These are phyloP conservation scores for Spiromastix sp. DNA, from an alignment of 2,329 filamentous ascomycete species.

Conservation along the genomic window DNA sequence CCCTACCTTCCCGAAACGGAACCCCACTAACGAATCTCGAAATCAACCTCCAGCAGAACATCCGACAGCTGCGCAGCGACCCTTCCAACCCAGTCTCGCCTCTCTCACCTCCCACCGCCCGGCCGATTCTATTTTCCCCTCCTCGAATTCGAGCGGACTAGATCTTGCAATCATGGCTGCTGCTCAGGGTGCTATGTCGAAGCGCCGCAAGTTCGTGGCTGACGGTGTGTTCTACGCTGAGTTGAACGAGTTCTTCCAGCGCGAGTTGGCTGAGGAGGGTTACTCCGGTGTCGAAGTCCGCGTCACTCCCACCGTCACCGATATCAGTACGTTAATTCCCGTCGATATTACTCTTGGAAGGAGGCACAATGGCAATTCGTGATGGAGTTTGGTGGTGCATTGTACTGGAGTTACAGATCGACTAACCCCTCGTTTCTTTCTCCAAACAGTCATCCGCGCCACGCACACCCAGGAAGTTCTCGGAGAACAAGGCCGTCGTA, in stretches of 20 bases:
- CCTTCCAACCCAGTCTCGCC: conserved; percentile 6
- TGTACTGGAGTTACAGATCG: too few species aligned
- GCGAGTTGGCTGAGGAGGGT: conserved; percentile 98
- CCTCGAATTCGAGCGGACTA: conserved; percentile 17
- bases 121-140: conserved; percentile 19
- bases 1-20: conserved; percentile 36
- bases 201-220: conserved; percentile 65
- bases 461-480: conserved; percentile 99
- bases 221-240: conserved; percentile 99
- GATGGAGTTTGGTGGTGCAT: not conserved
- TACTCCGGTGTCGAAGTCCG: conserved; percentile 99
- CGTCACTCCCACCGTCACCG: conserved; percentile 98
- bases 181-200: conserved; percentile 42
- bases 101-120: conserved; percentile 3
- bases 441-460: conserved; percentile 76
- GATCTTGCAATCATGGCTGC: conserved; percentile 38
- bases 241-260: conserved; percentile 99
- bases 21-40: conserved; percentile 9
- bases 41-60: conserved; percentile 9
- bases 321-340: conserved; percentile 60
- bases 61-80: conserved; percentile 1
- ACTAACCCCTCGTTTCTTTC: too few species aligned
- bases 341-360: not conserved
- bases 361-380: not conserved
- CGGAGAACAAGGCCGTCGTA: conserved; percentile 98